Conservation (phyloP, 805 yeast species). For the Zygosaccharomyces pseudorouxii region DNA sequence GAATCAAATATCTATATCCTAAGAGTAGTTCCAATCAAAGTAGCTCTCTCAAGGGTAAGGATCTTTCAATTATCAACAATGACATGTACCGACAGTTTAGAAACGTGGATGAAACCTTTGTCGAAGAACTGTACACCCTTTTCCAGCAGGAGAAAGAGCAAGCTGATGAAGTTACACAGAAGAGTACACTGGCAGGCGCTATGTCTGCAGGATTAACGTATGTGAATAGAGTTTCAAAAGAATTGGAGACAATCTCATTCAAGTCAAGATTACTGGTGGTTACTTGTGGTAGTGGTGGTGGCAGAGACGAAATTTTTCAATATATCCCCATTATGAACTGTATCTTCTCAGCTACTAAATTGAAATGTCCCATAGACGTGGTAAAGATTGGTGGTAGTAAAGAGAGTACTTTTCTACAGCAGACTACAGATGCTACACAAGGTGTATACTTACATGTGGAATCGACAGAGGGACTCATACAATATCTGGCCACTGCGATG, state of each 20-base stretch:
- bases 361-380: slow-evolving; percentile 84
- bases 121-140: slow-evolving; percentile 51
- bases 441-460: slow-evolving; percentile 76
- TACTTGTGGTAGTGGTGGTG: slow-evolving; percentile 45
- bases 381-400: slow-evolving; percentile 55
- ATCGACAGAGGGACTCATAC: slow-evolving; percentile 72
- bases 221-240: slow-evolving; percentile 59
- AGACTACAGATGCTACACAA: slow-evolving; percentile 90
- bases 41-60: slow-evolving; percentile 12
- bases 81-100: slow-evolving; percentile 85
- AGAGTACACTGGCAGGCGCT: slow-evolving; percentile 66
- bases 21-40: slow-evolving; percentile 20
- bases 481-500: slow-evolving; percentile 75
- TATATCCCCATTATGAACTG: slow-evolving; percentile 94
- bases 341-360: slow-evolving; percentile 91
- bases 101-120: slow-evolving; percentile 67
- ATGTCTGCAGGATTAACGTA: slow-evolving; percentile 77
- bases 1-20: slow-evolving; percentile 72
- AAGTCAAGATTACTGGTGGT: slow-evolving; percentile 64
- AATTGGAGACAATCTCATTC: slow-evolving; percentile 41
- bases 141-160: slow-evolving; percentile 35
- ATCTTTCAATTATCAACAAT: slow-evolving; percentile 39
- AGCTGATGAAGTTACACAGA: slow-evolving; percentile 32
- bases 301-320: slow-evolving; percentile 70
- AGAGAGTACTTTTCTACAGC: slow-evolving; percentile 82